These are phyloP conservation scores for Scedosporium minutisporum DNA, from an alignment of 2,329 filamentous ascomycete genomes.

Conservation along the genomic window DNA sequence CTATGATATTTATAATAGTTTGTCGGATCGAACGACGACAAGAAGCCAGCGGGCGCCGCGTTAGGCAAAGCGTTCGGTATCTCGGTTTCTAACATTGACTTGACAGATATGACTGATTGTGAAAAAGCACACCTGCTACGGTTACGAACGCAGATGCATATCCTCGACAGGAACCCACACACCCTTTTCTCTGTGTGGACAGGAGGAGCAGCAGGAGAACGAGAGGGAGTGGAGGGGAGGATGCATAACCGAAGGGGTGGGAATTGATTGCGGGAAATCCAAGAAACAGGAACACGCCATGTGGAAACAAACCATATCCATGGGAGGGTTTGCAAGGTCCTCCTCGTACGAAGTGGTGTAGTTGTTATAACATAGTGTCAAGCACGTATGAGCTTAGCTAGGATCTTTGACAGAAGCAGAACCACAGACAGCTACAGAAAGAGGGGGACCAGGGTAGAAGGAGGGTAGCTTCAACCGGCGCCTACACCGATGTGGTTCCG, in stretches of 20 bases:
- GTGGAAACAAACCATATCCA: conserved; percentile 1
- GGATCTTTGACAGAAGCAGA: background rate
- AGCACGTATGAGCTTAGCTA: too few species aligned
- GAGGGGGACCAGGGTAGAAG: background rate
- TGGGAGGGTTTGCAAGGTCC: background rate
- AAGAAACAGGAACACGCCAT: conserved; percentile 2
- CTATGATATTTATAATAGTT: background rate
- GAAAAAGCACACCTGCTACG: too few species aligned
- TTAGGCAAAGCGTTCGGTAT: background rate
- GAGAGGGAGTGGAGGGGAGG: background rate
- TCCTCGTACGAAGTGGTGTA: too few species aligned
- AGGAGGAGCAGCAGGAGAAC: background rate
- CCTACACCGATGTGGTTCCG: background rate
- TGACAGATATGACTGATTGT: too few species aligned
- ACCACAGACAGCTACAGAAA: background rate
- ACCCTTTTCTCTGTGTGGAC: too few species aligned
- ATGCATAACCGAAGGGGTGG: background rate
- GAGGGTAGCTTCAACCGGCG: background rate
- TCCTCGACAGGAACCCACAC: too few species aligned
- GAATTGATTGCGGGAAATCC: background rate
- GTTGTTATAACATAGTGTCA: too few species aligned
- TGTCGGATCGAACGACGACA: background rate
- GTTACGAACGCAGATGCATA: too few species aligned
- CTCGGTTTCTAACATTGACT: too few species aligned
- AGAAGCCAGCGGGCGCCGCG: background rate